Conservation (phyloP, 2,329 filamentous ascomycete genomes). For the Calonectria ilicicola region DNA sequence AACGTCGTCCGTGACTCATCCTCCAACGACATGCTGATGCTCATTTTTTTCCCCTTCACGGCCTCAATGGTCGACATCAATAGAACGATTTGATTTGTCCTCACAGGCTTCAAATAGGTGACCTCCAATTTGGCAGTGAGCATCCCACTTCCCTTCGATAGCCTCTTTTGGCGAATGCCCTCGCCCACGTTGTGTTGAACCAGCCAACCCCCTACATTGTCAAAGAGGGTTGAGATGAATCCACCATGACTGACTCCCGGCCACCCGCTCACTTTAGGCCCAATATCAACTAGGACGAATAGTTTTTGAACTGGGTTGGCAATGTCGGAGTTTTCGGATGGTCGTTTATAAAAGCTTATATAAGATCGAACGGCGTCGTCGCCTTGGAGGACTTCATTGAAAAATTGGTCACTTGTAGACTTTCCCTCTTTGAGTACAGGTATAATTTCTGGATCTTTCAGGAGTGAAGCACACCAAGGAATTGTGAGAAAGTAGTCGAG, state of each 20-base stretch:
- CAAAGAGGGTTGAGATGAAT: not conserved
- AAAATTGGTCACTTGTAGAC: not conserved
- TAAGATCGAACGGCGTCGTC: not conserved
- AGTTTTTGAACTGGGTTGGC: not conserved
- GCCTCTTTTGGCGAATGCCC: not conserved
- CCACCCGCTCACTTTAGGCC: not conserved
- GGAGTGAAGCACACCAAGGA: not conserved
- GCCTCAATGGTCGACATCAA: not conserved
- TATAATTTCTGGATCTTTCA: not conserved
- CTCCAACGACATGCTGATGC: not conserved
- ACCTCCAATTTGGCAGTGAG: not conserved
- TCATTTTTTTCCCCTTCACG: not conserved
- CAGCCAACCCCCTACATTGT: not conserved
- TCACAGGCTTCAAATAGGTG: not conserved
- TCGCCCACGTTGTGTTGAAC: not conserved
- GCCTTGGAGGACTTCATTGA: not conserved
- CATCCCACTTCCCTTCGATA: not conserved
- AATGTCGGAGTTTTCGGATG: not conserved
- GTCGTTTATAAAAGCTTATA: not conserved
- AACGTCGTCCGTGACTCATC: not conserved
- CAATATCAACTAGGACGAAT: not conserved
- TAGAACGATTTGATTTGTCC: not conserved
- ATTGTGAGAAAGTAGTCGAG: not conserved
- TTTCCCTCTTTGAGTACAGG: not conserved
- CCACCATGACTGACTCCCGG: not conserved